Base-by-base conservation (phyloP, 2,329 filamentous ascomycete genomes). In the Sporothrix protearum region DNA sequence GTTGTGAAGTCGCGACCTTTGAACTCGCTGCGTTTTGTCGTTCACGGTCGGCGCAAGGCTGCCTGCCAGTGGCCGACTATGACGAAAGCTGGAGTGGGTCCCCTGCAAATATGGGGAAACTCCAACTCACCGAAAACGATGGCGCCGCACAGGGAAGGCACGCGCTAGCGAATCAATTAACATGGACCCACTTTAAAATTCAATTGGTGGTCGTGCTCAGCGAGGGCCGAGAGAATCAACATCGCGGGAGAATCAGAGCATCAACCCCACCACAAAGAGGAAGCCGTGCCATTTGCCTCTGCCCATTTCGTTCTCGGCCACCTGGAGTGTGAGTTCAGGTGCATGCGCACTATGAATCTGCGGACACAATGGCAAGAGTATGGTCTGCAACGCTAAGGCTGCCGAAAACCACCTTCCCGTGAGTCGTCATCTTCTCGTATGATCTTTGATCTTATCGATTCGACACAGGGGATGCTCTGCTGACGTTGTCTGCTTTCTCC, bases 371-470 rank as follows among this genome's bases (percentile, higher is more conserved):
- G 82, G 80, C 79, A 75, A 89, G 87, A 81, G 89, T 86, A 79
- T 93, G 91, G 91, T 87, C 89, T 79, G 88, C 89, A 79, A 93
- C 92, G 70, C 80, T 94, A 79, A 90, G 87, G 81, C 85, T 96
- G 77, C 92, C 92, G 73, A 90, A 89, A 78, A 91, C 91, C 66
- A 87, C 85, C 59, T 92, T 95, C 76, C 91, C 90, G 88, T 91
- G 82, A 79, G 86, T 75, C 33, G 33, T 36, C 33, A 3, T 36
- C 33, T 36, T 36, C 8, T 36, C 8, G 22, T 49, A 19, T 7
- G 36, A 16, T 53, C 64, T 45, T 36, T 36, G 28, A 12, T 33
- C 28, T n/a, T 67, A 1, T 19, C 42, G 42, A 47, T 47, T 19
- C 42, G 4, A 45, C 10, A 45, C 14, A 45, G 10, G 6, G 6